Percentiles rank a stretch among this genome's conserved stretches.
Conservation (phyloP, 2,329 filamentous ascomycete genomes). For the Cytospora leucostoma region DNA sequence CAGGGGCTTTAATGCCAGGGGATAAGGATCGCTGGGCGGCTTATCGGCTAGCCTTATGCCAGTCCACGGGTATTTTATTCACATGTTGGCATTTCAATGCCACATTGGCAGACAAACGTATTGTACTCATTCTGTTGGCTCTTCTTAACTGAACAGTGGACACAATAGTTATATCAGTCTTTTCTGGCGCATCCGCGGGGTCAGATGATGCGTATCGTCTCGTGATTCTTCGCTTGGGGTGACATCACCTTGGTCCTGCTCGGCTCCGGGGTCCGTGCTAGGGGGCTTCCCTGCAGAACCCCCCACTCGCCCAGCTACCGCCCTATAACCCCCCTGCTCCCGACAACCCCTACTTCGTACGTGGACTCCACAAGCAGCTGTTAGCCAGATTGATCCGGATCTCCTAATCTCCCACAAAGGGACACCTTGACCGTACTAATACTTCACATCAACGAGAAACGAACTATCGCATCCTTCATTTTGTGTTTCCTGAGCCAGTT, state of each 20-base stretch:
- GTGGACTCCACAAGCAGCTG: constrained; percentile 20
- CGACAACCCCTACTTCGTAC: constrained; percentile 18
- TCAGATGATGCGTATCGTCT: too few relatives aligned
- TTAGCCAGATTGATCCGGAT: constrained; percentile 31
- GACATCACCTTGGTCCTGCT: not conserved
- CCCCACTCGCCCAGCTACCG: not conserved
- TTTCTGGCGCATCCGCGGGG: too few relatives aligned
- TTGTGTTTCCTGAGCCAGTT: not conserved
- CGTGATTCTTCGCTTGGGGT: not conserved
- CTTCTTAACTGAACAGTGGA: too few relatives aligned
- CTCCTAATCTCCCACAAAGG: constrained; percentile 28
- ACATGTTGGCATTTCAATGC: too few relatives aligned
- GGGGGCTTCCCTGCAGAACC: not conserved
- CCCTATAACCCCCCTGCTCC: constrained; percentile 18
- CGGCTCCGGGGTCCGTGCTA: not conserved
- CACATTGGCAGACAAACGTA: too few relatives aligned
- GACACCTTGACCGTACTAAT: constrained; percentile 19
- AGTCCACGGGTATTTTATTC: too few relatives aligned
- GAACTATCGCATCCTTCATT: not conserved
- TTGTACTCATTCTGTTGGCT: too few relatives aligned
- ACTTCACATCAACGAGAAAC: constrained; percentile 7
- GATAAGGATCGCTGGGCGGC: too few relatives aligned
- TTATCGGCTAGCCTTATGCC: too few relatives aligned
- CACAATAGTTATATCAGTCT: too few relatives aligned
- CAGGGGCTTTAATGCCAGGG: too few relatives aligned